Percentiles rank a stretch among this genome's conserved stretches.
phyloP scores from a whole-genome alignment of 2,329 filamentous ascomycete genomes.

The Magnaporthiopsis rhizophila region DNA sequence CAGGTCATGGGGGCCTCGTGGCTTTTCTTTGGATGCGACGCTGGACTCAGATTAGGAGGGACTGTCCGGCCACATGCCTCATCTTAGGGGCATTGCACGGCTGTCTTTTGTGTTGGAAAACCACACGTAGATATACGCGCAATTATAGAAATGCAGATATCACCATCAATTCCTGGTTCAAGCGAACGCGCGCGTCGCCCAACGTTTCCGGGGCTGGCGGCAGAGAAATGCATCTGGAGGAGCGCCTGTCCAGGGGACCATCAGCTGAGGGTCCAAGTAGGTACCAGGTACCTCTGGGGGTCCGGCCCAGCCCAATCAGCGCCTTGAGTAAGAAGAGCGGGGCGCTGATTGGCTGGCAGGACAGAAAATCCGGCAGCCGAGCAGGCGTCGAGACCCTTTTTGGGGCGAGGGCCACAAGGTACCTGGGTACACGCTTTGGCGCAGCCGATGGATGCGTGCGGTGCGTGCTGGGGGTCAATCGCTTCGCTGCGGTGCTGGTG shows the following conservation, averaged over 20 bases:
- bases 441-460: slow-evolving; percentile 3
- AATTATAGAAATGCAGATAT: no score
- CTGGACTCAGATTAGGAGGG: not conserved
- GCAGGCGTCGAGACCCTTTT: slow-evolving; percentile 3
- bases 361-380: slow-evolving; percentile 13
- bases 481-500: slow-evolving; percentile 15
- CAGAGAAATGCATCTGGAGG: not conserved
- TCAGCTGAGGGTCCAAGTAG: not conserved
- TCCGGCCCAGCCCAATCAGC: not conserved
- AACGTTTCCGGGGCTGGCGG: no score
- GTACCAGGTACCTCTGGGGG: not conserved
- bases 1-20: not conserved
- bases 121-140: no score
- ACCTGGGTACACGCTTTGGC: slow-evolving; percentile 7
- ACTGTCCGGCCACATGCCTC: not conserved
- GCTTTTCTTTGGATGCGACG: not conserved
- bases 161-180: no score
- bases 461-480: slow-evolving; percentile 6
- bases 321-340: slow-evolving; percentile 5
- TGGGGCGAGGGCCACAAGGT: not conserved
- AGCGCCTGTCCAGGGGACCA: not conserved
- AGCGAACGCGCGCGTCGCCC: no score
- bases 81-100: not conserved
- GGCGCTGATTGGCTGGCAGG: slow-evolving; percentile 14
- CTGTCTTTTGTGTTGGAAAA: not conserved